Evolutionary conservation across 1,139 yeast species (phyloP).

Genomic region (Geotrichum citri-aurantii): DNA sequence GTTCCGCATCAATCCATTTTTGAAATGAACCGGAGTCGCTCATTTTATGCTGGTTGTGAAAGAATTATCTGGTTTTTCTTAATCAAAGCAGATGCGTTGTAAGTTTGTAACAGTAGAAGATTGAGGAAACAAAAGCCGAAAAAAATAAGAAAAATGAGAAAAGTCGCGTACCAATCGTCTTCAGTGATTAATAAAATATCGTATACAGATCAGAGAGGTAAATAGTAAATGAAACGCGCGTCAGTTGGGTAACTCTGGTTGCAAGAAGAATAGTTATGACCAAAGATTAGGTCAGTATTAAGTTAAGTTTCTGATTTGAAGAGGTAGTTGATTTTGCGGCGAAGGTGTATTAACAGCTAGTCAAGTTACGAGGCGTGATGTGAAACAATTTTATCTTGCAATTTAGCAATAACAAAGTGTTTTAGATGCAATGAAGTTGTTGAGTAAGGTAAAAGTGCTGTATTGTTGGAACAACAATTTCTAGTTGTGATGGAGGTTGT

Average conservation of each 20-base stretch:
- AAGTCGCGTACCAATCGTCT: background rate
- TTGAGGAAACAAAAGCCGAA: background rate
- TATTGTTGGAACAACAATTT: background rate
- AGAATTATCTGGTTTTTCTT: background rate
- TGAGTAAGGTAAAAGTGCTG: background rate
- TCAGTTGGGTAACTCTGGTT: background rate
- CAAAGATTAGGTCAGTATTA: background rate
- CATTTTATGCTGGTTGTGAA: background rate
- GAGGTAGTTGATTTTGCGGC: background rate
- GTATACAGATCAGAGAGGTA: background rate
- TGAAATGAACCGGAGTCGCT: background rate
- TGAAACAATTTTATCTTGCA: background rate
- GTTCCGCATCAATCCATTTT: conserved; percentile 3
- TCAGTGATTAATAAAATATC: background rate
- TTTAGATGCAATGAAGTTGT: background rate
- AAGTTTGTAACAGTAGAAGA: background rate
- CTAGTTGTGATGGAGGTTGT: background rate
- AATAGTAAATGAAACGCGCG: background rate
- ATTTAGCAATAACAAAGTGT: background rate
- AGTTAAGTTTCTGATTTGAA: background rate
- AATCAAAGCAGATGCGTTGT: background rate
- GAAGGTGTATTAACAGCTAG: background rate
- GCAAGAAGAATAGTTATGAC: background rate
- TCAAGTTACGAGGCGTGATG: background rate
- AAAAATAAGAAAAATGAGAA: background rate